A percentile compares a stretch with the other conserved stretches of the same genome.
Conservation (phyloP, 208 protist genomes). For the Trypanosoma avium region DNA sequence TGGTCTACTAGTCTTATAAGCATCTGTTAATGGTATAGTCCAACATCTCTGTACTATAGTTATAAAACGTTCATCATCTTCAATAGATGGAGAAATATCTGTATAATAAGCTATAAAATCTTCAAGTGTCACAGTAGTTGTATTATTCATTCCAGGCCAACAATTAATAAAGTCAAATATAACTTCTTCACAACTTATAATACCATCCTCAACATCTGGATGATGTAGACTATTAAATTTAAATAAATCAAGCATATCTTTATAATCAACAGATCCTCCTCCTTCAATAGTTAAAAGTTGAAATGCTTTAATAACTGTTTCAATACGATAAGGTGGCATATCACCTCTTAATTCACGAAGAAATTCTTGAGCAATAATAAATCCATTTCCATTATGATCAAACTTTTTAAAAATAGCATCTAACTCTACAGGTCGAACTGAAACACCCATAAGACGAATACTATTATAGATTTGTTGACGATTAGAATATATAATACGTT, state of each 20-base stretch:
- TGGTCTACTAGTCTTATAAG: conserved; percentile 49
- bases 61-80: conserved; percentile 87
- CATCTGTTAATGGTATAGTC: conserved; percentile 69
- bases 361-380: conserved; percentile 77
- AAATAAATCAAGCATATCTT: conserved; percentile 75
- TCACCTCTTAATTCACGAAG: conserved; percentile 74
- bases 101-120: conserved; percentile 92
- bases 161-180: conserved; percentile 79
- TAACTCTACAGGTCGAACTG: conserved; percentile 53
- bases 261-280: conserved; percentile 68
- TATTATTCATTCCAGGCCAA: conserved; percentile 72
- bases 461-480: conserved; percentile 43
- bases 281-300: conserved; percentile 79
- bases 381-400: conserved; percentile 65
- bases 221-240: conserved; percentile 50
- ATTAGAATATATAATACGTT: conserved; percentile 38
- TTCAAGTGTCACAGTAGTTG: conserved; percentile 67
- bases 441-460: conserved; percentile 55
- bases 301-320: conserved; percentile 66
- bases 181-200: conserved; percentile 62
- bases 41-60: conserved; percentile 60
- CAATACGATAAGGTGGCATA: conserved; percentile 57
- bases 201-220: conserved; percentile 69
- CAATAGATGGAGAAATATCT: conserved; percentile 77
- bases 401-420: conserved; percentile 80